These are phyloP conservation scores for Mortierella sp. DNA, from an alignment of 371 early-diverging fungal genomes.

Conservation along the genomic window DNA sequence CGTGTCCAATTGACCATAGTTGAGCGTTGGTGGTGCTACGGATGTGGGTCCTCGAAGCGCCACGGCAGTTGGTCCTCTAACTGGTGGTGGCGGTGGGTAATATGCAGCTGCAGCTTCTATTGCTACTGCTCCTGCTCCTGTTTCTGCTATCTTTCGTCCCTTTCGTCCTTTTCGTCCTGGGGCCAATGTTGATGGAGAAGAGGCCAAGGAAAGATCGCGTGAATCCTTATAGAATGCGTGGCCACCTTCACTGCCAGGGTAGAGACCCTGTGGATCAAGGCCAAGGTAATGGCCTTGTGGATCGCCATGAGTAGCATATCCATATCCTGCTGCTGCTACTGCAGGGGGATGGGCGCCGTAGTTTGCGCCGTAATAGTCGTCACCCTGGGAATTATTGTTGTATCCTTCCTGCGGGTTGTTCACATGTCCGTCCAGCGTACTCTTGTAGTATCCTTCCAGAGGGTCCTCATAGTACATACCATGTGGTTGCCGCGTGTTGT, in stretches of 20 bases:
- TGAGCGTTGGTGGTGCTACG: background rate
- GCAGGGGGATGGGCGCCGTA: background rate
- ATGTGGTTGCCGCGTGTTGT: constrained; percentile 17
- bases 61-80: background rate
- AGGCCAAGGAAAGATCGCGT: background rate
- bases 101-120: background rate
- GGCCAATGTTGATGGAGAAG: background rate
- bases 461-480: constrained; percentile 26
- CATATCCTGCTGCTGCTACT: background rate
- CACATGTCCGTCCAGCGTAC: no score
- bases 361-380: background rate
- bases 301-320: background rate
- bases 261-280: no score
- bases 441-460: constrained; percentile 22
- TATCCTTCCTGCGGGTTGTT: constrained; percentile 13
- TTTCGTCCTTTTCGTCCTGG: no score
- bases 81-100: background rate
- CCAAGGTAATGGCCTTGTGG: background rate
- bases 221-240: background rate
- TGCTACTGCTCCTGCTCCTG: background rate
- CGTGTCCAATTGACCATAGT: background rate
- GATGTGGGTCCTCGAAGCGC: no score
- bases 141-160: no score
- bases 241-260: background rate
- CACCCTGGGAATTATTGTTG: constrained; percentile 35